Percentiles rank a stretch among this genome's conserved stretches.
phyloP scores from a whole-genome alignment of 441 rosid genomes.

The Eruca vesicaria region DNA sequence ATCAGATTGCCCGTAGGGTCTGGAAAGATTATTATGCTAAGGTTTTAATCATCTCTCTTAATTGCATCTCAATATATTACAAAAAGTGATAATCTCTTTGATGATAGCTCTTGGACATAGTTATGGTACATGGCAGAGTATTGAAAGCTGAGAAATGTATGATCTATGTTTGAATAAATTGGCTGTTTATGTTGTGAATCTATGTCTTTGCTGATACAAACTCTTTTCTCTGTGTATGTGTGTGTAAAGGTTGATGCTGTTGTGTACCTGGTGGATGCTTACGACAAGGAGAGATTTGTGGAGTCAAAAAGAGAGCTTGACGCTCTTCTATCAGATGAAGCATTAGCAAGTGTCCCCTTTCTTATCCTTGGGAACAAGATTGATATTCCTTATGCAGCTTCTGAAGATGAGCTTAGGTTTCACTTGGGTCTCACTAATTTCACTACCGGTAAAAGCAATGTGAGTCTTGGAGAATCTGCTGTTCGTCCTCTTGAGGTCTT shows the following conservation, averaged over 20 bases:
- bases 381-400: conserved; percentile 70
- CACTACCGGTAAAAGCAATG: conserved; percentile 71
- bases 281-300: conserved; percentile 68
- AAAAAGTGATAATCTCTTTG: neutral
- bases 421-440: conserved; percentile 64
- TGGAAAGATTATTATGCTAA: conserved; percentile 80
- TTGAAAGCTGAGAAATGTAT: too few species aligned
- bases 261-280: conserved; percentile 76
- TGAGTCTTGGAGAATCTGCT: conserved; percentile 44
- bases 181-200: too few species aligned
- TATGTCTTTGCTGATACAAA: conserved; percentile 1
- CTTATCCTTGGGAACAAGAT: conserved; percentile 76
- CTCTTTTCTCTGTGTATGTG: neutral
- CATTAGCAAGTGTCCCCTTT: conserved; percentile 59
- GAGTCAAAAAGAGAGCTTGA: conserved; percentile 72
- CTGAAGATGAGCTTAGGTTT: conserved; percentile 67
- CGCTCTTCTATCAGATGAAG: conserved; percentile 70
- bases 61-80: too few species aligned
- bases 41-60: conserved; percentile 4
- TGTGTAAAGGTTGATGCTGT: conserved; percentile 70
- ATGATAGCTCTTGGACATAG: neutral
- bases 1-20: conserved; percentile 25
- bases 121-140: neutral
- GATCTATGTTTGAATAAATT: too few species aligned
- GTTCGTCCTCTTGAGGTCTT: conserved; percentile 61